These are phyloP conservation scores for Lactarius evosmus DNA, from an alignment of 768 basidiomycete genomes.

Conservation along the genomic window DNA sequence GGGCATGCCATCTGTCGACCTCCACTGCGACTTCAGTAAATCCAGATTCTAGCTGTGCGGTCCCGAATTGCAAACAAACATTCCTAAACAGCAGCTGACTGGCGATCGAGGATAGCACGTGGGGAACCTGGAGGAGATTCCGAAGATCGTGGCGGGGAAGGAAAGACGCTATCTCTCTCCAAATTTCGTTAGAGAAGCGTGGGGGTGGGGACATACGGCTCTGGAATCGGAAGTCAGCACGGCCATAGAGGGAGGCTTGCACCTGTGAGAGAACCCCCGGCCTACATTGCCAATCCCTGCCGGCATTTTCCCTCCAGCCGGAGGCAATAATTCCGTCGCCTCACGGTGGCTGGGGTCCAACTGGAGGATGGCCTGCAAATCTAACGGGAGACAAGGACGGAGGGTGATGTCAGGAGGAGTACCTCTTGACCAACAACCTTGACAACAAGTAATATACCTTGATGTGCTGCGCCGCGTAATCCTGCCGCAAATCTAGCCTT, in stretches of 20 bases:
- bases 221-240: conserved; percentile 31
- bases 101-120: conserved; percentile 64
- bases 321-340: conserved; percentile 57
- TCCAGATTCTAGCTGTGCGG: conserved; percentile 27
- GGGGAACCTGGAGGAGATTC: conserved; percentile 59
- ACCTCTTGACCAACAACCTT: background rate
- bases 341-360: conserved; percentile 67
- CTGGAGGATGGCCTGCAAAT: conserved; percentile 60
- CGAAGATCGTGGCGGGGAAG: conserved; percentile 65
- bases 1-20: conserved; percentile 51
- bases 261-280: conserved; percentile 52
- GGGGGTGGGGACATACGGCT: conserved; percentile 44
- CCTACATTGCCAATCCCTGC: conserved; percentile 29
- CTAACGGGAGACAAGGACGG: conserved; percentile 35
- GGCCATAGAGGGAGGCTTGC: background rate
- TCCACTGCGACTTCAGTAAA: conserved; percentile 36
- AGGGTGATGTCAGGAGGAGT: background rate
- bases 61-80: conserved; percentile 60
- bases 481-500: conserved; percentile 61
- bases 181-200: conserved; percentile 64
- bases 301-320: conserved; percentile 28
- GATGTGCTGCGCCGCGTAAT: conserved; percentile 57
- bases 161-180: conserved; percentile 63
- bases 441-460: conserved; percentile 42
- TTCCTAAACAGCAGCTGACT: conserved; percentile 63